Evolutionary conservation across 2,329 filamentous ascomycete genomes (phyloP).

Genomic region (Aspergillus ochraceus): DNA sequence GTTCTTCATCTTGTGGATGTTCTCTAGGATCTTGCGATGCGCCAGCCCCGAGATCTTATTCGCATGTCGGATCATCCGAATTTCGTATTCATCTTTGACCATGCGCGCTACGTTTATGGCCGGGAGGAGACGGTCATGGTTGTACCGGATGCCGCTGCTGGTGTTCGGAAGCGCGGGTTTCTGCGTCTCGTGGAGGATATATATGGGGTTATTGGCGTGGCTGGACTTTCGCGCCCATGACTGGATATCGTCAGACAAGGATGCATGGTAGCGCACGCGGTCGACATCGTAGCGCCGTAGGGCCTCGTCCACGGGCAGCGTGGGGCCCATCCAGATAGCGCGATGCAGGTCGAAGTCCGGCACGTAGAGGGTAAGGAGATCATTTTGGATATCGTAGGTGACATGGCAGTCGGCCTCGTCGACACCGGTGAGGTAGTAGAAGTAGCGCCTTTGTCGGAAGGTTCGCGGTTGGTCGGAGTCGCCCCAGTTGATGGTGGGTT

Average conservation of each 20-base stretch:
- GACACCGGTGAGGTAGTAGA: conserved; percentile 60
- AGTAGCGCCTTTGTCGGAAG: conserved; percentile 62
- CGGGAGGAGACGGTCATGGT: conserved; percentile 31
- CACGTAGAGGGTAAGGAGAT: conserved; percentile 71
- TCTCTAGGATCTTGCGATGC: conserved; percentile 63
- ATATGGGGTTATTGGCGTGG: conserved; percentile 29
- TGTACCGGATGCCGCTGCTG: conserved; percentile 20
- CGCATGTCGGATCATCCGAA: conserved; percentile 70
- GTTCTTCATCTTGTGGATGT: conserved; percentile 65
- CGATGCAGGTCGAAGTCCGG: conserved; percentile 62
- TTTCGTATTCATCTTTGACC: conserved; percentile 73
- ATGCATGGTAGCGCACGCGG: conserved; percentile 60
- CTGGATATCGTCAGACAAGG: conserved; percentile 52
- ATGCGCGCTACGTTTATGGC: conserved; percentile 70
- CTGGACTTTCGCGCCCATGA: conserved; percentile 32
- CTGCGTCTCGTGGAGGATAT: conserved; percentile 40
- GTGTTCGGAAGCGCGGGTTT: conserved; percentile 24
- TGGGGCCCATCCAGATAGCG: conserved; percentile 45
- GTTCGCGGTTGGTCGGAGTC: conserved; percentile 60
- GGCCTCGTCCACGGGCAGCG: conserved; percentile 55
- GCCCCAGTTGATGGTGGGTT: conserved; percentile 51
- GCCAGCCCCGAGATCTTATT: conserved; percentile 69
- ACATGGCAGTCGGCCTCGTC: conserved; percentile 57
- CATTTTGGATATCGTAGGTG: conserved; percentile 58
- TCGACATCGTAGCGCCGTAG: conserved; percentile 67